Conservation (phyloP, 305 asterid genomes). For the Plantago lanceolata region DNA sequence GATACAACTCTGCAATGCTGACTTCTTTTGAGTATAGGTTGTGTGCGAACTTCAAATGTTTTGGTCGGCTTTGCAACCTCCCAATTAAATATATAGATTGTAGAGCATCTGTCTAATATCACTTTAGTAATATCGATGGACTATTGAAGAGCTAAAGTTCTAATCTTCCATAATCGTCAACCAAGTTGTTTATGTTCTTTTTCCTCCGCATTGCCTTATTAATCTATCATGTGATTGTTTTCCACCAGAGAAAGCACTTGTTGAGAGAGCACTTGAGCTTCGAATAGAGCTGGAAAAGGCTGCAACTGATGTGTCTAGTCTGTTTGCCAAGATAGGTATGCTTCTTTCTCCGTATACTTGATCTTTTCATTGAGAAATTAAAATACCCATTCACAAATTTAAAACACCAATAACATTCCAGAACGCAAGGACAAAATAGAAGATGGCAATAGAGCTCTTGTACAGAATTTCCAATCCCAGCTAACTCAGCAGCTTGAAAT, state of each 20-base stretch:
- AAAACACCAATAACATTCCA: slow-evolving; percentile 34
- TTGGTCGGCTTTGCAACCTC: too few species aligned
- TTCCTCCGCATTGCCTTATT: slow-evolving; percentile 9
- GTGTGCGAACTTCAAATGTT: too few species aligned
- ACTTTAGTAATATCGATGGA: too few species aligned
- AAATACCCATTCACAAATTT: slow-evolving; percentile 25
- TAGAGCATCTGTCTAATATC: too few species aligned
- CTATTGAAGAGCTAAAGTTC: too few species aligned
- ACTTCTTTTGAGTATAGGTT: neutral
- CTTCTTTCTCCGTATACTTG: slow-evolving; percentile 25
- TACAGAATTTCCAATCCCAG: slow-evolving; percentile 75
- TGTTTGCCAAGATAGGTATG: slow-evolving; percentile 90
- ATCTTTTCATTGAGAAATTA: slow-evolving; percentile 4
- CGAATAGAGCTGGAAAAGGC: slow-evolving; percentile 88
- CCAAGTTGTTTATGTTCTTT: neutral
- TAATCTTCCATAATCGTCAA: neutral
- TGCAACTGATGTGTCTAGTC: slow-evolving; percentile 77
- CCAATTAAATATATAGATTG: too few species aligned
- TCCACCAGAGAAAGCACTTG: slow-evolving; percentile 81
- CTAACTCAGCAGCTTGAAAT: slow-evolving; percentile 80
- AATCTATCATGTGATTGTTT: slow-evolving; percentile 20
- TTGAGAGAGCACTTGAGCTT: slow-evolving; percentile 83
- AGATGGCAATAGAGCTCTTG: slow-evolving; percentile 73
- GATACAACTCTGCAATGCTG: neutral
- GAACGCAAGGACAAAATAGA: slow-evolving; percentile 95